These are phyloP conservation scores for Annulohypoxylon stygium DNA, from an alignment of 495 filamentous ascomycete species.

Conservation along the genomic window DNA sequence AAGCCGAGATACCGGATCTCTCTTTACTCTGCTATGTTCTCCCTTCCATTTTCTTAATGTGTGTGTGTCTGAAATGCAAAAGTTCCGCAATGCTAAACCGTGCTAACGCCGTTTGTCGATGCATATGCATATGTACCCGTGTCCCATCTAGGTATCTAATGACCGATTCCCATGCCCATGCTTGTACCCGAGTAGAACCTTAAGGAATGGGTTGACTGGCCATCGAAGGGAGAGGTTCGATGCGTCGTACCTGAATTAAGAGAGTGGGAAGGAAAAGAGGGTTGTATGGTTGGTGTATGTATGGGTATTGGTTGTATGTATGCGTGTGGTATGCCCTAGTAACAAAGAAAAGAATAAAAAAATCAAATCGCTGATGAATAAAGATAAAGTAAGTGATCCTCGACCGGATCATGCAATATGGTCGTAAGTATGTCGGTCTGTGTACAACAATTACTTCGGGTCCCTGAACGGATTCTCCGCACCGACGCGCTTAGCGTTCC, in stretches of 20 bases:
- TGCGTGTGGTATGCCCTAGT: slow-evolving; percentile 12
- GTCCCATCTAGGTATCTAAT: neutral
- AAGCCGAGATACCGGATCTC: slow-evolving; percentile 48
- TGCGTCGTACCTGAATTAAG: slow-evolving; percentile 15
- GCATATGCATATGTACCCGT: neutral
- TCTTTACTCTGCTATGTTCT: slow-evolving; percentile 25
- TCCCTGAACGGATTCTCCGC: slow-evolving; percentile 33
- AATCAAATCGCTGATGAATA: slow-evolving; percentile 18
- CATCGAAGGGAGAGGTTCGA: neutral
- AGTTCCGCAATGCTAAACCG: slow-evolving; percentile 19
- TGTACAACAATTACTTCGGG: slow-evolving; percentile 10
- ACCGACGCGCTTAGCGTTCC: slow-evolving; percentile 3
- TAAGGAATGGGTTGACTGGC: neutral
- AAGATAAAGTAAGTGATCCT: slow-evolving; percentile 7
- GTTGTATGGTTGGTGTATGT: neutral
- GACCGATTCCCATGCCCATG: slow-evolving; percentile 1
- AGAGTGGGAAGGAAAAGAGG: neutral
- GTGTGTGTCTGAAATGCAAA: slow-evolving; percentile 13
- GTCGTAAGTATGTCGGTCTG: neutral
- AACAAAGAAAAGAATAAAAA: neutral
- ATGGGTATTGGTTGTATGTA: slow-evolving; percentile 20
- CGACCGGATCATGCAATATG: neutral
- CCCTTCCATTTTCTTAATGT: slow-evolving; percentile 4
- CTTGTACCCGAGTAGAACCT: neutral
- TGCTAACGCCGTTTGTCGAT: slow-evolving; percentile 8